Evolutionary conservation across 2,329 filamentous ascomycete species (phyloP), one percentile per base, ranked within the genome.

Genomic region (Microdochium bolleyi): DNA sequence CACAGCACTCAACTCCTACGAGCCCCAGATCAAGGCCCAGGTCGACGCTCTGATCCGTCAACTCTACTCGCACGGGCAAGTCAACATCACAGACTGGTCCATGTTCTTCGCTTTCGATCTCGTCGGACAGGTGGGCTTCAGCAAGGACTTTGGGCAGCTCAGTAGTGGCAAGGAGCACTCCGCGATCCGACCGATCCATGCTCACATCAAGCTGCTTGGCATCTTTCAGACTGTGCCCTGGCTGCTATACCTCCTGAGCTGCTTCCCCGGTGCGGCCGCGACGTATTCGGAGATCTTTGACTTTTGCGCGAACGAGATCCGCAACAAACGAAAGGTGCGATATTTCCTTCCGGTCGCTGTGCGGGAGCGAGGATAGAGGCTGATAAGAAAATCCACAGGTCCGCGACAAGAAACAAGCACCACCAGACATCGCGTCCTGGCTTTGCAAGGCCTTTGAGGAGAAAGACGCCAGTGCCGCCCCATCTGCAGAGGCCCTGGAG

Each of bases 401-500:
- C 58, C 54, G 34, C 59, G 22, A 32, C 30, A 49, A 30, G 8
- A 58, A 67, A 9, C 58, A 67, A 8, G 32, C 62, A 8, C 69
- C 67, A 0, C 56, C 60, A 30, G 69, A 73, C 54, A 62, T 74
- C 25, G 55, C 69, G 5, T 69, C 69, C 0, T 73, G 70, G 70
- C 57, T 73, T 4, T 46, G 72, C 14, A 71, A 70, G 51, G 67
- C 70, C 5, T 57, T 66, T 4, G 60, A 65, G 10, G 67, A 72
- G 16, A 66, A 66, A 22, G 67, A 71, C 21, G 53, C 58, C 2
- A 65, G 65, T 1, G 69, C 67, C 1, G 59, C 69, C 5, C 65
- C 66, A 4, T 64, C 60, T 0, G 49, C 57, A 50, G 60, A 53
- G 16, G 58, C 66, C 2, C 53, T 71, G 10, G 54, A 60, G 3